Conservation (phyloP, 257 asterid genomes). For the Nyctanthes arbortristis region DNA sequence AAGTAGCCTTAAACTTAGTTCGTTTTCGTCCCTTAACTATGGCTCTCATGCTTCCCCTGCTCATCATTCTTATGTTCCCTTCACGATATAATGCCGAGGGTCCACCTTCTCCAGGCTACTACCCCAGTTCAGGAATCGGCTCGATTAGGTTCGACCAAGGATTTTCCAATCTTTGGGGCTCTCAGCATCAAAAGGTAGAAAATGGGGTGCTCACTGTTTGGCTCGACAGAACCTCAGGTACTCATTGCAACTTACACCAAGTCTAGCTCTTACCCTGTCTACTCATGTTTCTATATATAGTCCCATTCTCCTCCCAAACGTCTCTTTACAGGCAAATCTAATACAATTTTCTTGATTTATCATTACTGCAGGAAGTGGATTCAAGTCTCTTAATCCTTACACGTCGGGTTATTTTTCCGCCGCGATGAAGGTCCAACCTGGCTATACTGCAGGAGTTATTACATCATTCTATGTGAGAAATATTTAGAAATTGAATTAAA, state of each 20-base stretch:
- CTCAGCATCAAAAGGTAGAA: constrained; percentile 73
- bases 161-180: constrained; percentile 77
- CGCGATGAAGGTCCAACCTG: constrained; percentile 76
- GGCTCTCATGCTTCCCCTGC: constrained; percentile 42
- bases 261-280: too few species aligned
- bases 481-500: neutral
- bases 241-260: too few species aligned
- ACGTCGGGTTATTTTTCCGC: constrained; percentile 78
- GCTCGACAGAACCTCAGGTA: constrained; percentile 73
- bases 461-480: constrained; percentile 73
- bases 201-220: constrained; percentile 60
- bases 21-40: constrained; percentile 26
- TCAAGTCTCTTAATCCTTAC: constrained; percentile 59
- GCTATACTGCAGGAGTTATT: constrained; percentile 90
- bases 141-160: constrained; percentile 60
- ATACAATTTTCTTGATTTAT: neutral
- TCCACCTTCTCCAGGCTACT: constrained; percentile 85
- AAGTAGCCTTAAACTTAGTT: neutral
- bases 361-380: constrained; percentile 81
- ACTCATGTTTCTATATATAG: too few species aligned
- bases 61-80: constrained; percentile 40
- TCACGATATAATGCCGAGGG: constrained; percentile 51
- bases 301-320: too few species aligned
- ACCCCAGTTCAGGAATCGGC: constrained; percentile 58
- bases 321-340: too few species aligned